Percentiles rank a stretch among this genome's conserved stretches.
Conservation (phyloP, 257 asterid genomes). For the Prunella vulgaris region DNA sequence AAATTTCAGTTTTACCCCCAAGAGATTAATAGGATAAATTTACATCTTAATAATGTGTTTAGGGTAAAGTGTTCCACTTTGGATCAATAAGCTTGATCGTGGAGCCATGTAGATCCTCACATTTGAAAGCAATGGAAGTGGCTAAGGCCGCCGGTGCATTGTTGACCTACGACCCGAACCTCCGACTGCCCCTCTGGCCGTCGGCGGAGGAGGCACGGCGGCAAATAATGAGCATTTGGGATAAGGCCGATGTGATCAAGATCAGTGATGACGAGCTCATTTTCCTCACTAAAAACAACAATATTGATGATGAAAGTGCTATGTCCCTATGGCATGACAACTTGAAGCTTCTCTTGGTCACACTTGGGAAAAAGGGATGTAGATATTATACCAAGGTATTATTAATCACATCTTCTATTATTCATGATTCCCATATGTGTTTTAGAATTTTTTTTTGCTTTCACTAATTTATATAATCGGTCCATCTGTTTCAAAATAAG, state of each 20-base stretch:
- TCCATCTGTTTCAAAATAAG: too few relatives aligned
- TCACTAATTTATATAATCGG: not conserved
- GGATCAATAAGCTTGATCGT: constrained; percentile 78
- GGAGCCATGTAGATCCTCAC: constrained; percentile 87
- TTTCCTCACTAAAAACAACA: constrained; percentile 54
- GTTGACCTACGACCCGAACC: constrained; percentile 74
- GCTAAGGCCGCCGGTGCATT: constrained; percentile 70
- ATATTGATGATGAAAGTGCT: constrained; percentile 62
- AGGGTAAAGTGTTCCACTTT: constrained; percentile 76
- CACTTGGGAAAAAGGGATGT: constrained; percentile 76
- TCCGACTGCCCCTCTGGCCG: constrained; percentile 70
- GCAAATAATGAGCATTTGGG: constrained; percentile 77
- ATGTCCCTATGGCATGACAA: constrained; percentile 68
- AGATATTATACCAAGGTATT: constrained; percentile 65
- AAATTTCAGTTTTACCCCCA: too few relatives aligned
- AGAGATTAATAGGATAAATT: too few relatives aligned
- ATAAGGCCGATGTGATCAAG: constrained; percentile 68
- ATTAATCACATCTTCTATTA: not conserved
- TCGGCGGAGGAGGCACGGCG: constrained; percentile 60
- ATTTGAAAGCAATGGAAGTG: constrained; percentile 70
- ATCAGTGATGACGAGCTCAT: constrained; percentile 64
- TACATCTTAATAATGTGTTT: not conserved
- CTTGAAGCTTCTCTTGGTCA: constrained; percentile 70
- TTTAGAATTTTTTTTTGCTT: not conserved
- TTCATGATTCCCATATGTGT: not conserved